A percentile compares a stretch with the other conserved stretches of the same genome.
These are phyloP conservation scores for Neurospora sp. DNA, from an alignment of 2,329 filamentous ascomycete species.

Conservation along the genomic window DNA sequence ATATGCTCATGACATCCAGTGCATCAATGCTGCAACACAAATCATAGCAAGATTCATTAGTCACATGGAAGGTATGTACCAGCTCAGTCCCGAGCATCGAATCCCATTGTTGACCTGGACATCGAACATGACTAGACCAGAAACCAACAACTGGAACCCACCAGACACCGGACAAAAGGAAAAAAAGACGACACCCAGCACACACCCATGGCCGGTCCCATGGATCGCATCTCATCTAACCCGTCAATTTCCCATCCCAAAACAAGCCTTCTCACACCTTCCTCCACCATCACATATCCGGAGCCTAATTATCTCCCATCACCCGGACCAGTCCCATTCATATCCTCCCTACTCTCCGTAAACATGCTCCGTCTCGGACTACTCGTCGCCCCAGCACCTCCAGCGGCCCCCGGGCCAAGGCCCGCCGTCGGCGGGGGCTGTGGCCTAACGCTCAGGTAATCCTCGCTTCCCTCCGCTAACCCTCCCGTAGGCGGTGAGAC, in stretches of 20 bases:
- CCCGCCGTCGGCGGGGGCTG: constrained; percentile 3
- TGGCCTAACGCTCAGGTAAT: constrained; percentile 18
- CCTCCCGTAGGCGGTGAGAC: constrained; percentile 21
- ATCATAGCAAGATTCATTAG: neutral
- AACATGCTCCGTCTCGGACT: constrained; percentile 31
- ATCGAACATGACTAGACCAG: neutral
- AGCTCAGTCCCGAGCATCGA: neutral
- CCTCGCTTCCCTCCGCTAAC: constrained; percentile 14
- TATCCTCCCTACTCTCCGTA: constrained; percentile 31
- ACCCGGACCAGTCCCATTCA: constrained; percentile 14
- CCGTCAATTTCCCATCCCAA: neutral
- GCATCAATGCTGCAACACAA: neutral
- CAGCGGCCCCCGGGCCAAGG: constrained; percentile 7
- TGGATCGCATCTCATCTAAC: neutral
- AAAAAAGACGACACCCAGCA: neutral
- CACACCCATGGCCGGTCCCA: neutral
- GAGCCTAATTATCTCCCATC: neutral
- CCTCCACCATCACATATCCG: too few relatives aligned
- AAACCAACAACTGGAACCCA: neutral
- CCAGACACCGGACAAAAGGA: neutral
- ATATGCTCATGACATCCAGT: too few relatives aligned
- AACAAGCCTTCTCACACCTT: too few relatives aligned
- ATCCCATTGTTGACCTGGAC: neutral
- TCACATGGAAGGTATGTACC: neutral
- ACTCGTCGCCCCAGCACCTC: constrained; percentile 4